Percentiles rank a stretch among this genome's conserved stretches.
These are phyloP conservation scores for Amphirosellinia nigrospora DNA, from an alignment of 495 filamentous ascomycete genomes.

Conservation along the genomic window DNA sequence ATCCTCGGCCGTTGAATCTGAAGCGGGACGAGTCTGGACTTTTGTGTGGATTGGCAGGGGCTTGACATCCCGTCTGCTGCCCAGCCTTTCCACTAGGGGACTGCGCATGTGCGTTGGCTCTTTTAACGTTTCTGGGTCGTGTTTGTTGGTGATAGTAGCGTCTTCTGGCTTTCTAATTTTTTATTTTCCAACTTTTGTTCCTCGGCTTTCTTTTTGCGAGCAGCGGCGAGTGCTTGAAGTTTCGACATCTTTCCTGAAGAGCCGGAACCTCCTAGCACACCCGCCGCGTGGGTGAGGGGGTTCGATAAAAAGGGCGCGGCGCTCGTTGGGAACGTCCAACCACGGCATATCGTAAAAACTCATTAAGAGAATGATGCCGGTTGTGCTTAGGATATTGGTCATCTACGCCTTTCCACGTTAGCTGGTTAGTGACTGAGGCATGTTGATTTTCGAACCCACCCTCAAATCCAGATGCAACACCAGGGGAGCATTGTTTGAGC, in stretches of 20 bases:
- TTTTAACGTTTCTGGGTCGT: constrained; percentile 23
- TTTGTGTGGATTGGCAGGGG: constrained; percentile 13
- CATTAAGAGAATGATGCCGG: constrained; percentile 30
- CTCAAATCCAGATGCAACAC: constrained; percentile 10
- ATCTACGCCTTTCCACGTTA: constrained; percentile 25
- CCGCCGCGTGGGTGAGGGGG: constrained; percentile 65
- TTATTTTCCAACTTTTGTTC: constrained; percentile 57
- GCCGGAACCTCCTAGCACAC: constrained; percentile 77
- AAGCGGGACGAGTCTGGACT: neutral
- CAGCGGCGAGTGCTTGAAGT: constrained; percentile 85
- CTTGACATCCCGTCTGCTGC: neutral
- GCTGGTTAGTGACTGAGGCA: constrained; percentile 12
- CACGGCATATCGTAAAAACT: constrained; percentile 89
- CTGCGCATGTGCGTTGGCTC: constrained; percentile 23
- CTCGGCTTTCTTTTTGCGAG: constrained; percentile 82
- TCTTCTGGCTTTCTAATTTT: constrained; percentile 38
- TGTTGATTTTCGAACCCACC: constrained; percentile 9
- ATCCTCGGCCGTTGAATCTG: neutral
- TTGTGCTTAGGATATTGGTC: constrained; percentile 37
- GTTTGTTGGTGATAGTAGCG: constrained; percentile 14
- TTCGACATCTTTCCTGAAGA: constrained; percentile 80
- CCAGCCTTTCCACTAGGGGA: constrained; percentile 4
- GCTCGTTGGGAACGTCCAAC: constrained; percentile 74
- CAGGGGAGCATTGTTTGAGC: neutral
- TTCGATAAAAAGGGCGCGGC: constrained; percentile 70